These are phyloP conservation scores for Mortierella sp. DNA, from an alignment of 371 early-diverging fungal genomes.

Conservation along the genomic window DNA sequence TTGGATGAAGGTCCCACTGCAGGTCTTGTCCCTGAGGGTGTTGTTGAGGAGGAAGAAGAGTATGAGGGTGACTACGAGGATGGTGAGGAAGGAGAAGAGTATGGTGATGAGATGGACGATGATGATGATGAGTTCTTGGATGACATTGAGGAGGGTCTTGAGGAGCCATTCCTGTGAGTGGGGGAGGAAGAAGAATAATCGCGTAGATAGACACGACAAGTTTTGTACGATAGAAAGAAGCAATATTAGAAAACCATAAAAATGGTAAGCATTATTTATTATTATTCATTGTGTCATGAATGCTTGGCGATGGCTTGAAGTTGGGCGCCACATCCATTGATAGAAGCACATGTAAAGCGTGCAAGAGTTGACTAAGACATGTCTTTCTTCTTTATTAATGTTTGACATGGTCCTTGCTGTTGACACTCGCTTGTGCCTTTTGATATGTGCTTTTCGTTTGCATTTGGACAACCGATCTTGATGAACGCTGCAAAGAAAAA, in stretches of 20 bases:
- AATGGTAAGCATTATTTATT: not conserved
- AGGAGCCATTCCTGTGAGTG: conserved; percentile 47
- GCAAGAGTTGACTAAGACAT: no score
- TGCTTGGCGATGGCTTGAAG: no score
- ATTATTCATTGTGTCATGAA: not conserved
- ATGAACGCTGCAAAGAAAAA: not conserved
- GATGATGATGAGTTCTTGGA: conserved; percentile 56
- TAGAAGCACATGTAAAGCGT: no score
- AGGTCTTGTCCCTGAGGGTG: conserved; percentile 10
- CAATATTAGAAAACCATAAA: conserved; percentile 3
- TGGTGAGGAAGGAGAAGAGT: conserved; percentile 36
- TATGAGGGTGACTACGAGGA: conserved; percentile 46
- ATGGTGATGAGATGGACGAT: conserved; percentile 27
- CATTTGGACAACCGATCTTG: not conserved
- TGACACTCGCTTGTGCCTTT: not conserved
- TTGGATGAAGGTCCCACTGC: conserved; percentile 7
- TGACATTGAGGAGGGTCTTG: conserved; percentile 45
- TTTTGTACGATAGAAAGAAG: not conserved
- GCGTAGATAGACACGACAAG: not conserved
- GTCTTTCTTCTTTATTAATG: not conserved
- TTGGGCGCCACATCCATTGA: no score
- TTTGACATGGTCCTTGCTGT: not conserved
- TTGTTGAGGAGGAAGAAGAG: conserved; percentile 34
- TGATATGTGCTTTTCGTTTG: not conserved
- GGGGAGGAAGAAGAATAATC: not conserved